phyloP scores from a whole-genome alignment of 768 basidiomycete species.

The Favolaschia claudopus region DNA sequence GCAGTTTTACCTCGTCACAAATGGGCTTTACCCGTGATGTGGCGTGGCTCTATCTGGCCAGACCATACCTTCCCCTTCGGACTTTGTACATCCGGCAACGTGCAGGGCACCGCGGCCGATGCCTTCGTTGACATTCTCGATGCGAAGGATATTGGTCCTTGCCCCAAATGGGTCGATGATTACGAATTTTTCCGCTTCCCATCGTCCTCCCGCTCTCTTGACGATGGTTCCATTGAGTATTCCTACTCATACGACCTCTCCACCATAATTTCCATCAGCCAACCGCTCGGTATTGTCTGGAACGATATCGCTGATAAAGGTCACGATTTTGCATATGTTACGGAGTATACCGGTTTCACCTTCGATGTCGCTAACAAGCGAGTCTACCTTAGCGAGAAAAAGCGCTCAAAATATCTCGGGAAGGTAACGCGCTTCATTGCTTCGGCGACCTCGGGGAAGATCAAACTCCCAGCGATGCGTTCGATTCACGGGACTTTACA shows the following conservation, averaged over 20 bases:
- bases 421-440: neutral
- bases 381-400: neutral
- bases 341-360: neutral
- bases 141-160: constrained; percentile 10
- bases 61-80: neutral
- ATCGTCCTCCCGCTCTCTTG: neutral
- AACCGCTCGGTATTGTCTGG: neutral
- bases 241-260: neutral
- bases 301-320: neutral
- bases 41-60: neutral
- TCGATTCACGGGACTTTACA: constrained; percentile 1
- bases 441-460: neutral
- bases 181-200: constrained; percentile 32
- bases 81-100: neutral
- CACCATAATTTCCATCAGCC: neutral
- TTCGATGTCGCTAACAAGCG: neutral
- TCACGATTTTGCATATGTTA: neutral
- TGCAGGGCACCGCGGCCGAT: neutral
- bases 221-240: neutral
- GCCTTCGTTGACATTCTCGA: neutral
- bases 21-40: neutral
- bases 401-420: neutral
- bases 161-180: constrained; percentile 40
- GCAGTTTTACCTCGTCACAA: neutral
- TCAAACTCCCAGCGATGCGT: neutral